phyloP scores from a whole-genome alignment of 202 grass and related monocot species.

The Eragrostis tef region DNA sequence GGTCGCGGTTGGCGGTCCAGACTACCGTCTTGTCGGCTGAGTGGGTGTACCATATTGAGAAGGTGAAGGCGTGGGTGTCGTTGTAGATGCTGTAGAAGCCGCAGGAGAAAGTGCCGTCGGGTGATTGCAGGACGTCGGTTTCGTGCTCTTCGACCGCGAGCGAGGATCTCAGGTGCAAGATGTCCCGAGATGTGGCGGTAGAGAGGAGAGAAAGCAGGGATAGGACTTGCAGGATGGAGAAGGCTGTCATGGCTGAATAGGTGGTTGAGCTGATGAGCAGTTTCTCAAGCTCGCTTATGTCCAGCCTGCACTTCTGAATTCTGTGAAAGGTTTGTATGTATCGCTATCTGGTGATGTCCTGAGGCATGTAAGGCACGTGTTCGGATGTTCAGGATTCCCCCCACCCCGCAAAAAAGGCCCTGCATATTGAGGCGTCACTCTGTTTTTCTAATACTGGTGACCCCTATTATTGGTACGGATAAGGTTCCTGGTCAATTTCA shows the following conservation, averaged over 20 bases:
- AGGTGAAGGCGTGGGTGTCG: slow-evolving; percentile 49
- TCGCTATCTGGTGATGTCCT: background rate
- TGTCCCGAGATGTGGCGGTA: background rate
- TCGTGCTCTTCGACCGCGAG: slow-evolving; percentile 44
- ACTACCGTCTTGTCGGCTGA: slow-evolving; percentile 35
- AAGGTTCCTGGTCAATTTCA: no score
- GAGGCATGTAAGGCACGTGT: background rate
- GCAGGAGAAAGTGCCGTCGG: slow-evolving; percentile 46
- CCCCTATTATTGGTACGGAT: no score
- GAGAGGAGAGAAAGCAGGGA: slow-evolving; percentile 18
- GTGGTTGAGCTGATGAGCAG: background rate
- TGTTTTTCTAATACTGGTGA: background rate
- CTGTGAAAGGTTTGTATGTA: background rate
- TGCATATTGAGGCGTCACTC: background rate
- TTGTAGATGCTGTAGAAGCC: slow-evolving; percentile 48
- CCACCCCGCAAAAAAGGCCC: no score
- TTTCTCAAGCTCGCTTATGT: background rate
- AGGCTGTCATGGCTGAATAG: slow-evolving; percentile 1
- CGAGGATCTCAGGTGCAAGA: slow-evolving; percentile 32
- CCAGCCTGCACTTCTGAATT: background rate
- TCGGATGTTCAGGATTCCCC: background rate
- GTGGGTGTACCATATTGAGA: slow-evolving; percentile 59
- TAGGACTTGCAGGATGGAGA: slow-evolving; percentile 5
- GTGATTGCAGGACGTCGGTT: slow-evolving; percentile 38
- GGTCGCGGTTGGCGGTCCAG: slow-evolving; percentile 53